Base-by-base conservation (phyloP, 768 basidiomycete species). In the Rhizopogon vesiculosus region DNA sequence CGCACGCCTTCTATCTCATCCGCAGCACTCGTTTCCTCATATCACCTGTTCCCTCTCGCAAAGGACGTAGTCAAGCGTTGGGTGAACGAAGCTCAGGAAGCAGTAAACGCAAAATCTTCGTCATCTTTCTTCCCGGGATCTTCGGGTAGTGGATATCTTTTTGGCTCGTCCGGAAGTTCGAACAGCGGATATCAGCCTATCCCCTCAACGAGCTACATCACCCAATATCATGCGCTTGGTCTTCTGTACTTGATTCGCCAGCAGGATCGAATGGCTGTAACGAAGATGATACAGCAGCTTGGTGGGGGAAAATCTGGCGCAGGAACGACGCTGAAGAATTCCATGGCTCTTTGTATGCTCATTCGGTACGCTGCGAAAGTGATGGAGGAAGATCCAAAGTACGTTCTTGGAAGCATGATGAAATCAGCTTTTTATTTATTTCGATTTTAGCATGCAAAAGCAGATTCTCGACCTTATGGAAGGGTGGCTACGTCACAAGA, bases 361-460 rank as follows among this genome's bases (percentile, higher is more conserved):
- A 96, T 98, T 69, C 86, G 96, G 28, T 98, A 93, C 73, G 94
- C 96, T 12, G 87, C 94, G n/a, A 98, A 98, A 73, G 92, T 98
- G 48, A 93, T 95, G 82, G 96, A 98, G 62, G 97, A 99, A 61
- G 97, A 99, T 71, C 89, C 92, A 10, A 98, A 98, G 97, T 98
- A 70, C 60, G 91, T 54, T 19, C n/a, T 46, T 56, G 12, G 9
- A 56, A 7, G n/a, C 3, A 9, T 13, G 10, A 55, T 42, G 7
- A 15, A 28, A 10, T 62, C 15, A 31, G 55, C 64, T 35, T 31
- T 40, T 18, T 33, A 33, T 33, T 49, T 25, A 38, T 49, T 16
- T n/a, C 39, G 22, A 9, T 18, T 28, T 1, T 62, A 99, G 96
- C 66, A 77, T 95, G 25, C 93, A 96, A 71, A 85, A 82, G 58